Percentiles rank a stretch among this genome's conserved stretches.
Conservation (phyloP, 805 yeast species). For the Torulaspora indica region DNA sequence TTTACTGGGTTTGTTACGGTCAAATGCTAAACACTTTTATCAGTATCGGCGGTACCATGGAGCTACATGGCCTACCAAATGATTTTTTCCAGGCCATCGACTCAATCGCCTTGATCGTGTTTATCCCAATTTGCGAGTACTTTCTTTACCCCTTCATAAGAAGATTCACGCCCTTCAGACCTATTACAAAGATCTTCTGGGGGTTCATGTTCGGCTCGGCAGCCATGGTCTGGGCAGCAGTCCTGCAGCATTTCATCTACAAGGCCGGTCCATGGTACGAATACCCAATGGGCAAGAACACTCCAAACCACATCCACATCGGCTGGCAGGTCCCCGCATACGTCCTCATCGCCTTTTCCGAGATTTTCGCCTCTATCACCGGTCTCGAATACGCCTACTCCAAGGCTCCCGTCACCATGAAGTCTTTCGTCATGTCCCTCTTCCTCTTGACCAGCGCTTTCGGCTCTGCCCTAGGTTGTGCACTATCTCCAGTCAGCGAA, state of each 20-base stretch:
- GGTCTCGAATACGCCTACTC: slow-evolving; percentile 83
- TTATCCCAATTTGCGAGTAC: slow-evolving; percentile 67
- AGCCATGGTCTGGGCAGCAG: slow-evolving; percentile 73
- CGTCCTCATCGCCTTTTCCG: slow-evolving; percentile 66
- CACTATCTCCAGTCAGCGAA: slow-evolving; percentile 58
- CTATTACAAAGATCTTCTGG: slow-evolving; percentile 63
- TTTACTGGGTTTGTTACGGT: slow-evolving; percentile 70
- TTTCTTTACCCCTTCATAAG: slow-evolving; percentile 52
- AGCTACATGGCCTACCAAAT: slow-evolving; percentile 72
- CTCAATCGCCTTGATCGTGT: slow-evolving; percentile 69
- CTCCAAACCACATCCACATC: slow-evolving; percentile 48
- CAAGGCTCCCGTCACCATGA: slow-evolving; percentile 63
- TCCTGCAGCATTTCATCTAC: slow-evolving; percentile 66
- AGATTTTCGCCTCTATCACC: slow-evolving; percentile 73
- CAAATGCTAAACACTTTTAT: slow-evolving; percentile 71
- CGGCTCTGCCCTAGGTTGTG: slow-evolving; percentile 73
- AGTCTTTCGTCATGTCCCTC: slow-evolving; percentile 43
- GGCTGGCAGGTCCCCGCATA: slow-evolving; percentile 66
- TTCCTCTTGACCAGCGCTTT: slow-evolving; percentile 70
- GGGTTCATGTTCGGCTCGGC: slow-evolving; percentile 64
- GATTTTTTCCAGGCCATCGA: slow-evolving; percentile 73
- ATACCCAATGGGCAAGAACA: slow-evolving; percentile 44
- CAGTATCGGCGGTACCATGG: slow-evolving; percentile 70
- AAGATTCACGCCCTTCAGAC: slow-evolving; percentile 51
- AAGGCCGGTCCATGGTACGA: slow-evolving; percentile 70